phyloP scores from a whole-genome alignment of 345 rosid species.

The Eutrema heterophyllum region DNA sequence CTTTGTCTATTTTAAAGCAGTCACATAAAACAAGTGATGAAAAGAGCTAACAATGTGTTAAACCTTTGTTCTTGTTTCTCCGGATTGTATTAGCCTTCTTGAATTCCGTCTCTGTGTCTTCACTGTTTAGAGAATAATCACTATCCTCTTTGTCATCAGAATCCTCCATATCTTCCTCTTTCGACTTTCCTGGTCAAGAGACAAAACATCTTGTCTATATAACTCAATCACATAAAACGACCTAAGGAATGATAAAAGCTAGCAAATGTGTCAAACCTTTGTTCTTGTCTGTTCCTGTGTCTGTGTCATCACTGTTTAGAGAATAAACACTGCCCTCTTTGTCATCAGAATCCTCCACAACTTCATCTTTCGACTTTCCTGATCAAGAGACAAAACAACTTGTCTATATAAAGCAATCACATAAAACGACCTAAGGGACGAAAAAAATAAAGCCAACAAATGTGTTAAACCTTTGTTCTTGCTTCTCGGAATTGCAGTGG shows the following conservation, averaged over 20 bases:
- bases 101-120: neutral
- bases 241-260: neutral
- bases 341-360: constrained; percentile 2
- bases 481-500: neutral
- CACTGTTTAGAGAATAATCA: neutral
- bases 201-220: neutral
- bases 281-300: neutral
- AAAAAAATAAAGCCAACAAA: neutral
- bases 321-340: neutral
- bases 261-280: neutral
- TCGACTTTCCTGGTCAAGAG: constrained; percentile 17
- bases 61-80: constrained; percentile 1
- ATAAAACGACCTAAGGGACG: neutral
- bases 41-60: neutral
- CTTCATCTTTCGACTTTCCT: constrained; percentile 17
- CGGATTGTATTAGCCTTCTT: neutral
- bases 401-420: neutral
- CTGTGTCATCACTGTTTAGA: neutral
- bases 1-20: neutral
- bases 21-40: neutral
- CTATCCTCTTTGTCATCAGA: constrained; percentile 1
- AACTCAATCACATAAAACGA: neutral
- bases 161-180: neutral
- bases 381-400: neutral
- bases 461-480: constrained; percentile 7